A percentile compares a stretch with the other conserved stretches of the same genome.
Conservation (phyloP, 2,329 filamentous ascomycete genomes). For the Ceratocystis destructans region DNA sequence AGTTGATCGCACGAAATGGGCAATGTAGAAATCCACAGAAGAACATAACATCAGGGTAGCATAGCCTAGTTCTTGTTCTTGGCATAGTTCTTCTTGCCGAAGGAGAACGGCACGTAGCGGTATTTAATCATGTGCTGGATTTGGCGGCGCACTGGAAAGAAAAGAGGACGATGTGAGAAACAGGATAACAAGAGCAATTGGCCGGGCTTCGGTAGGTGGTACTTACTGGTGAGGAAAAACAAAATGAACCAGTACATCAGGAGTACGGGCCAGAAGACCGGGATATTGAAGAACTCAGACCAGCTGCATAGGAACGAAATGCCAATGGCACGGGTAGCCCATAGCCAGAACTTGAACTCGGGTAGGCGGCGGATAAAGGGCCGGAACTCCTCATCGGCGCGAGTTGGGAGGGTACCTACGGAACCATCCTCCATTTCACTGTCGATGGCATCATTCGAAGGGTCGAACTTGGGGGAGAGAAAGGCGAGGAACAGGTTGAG, state of each 20-base stretch:
- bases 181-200: background rate
- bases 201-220: conserved; percentile 11
- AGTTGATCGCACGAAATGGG: background rate
- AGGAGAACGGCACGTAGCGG: conserved; percentile 86
- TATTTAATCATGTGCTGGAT: conserved; percentile 99
- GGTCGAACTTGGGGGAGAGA: conserved; percentile 96
- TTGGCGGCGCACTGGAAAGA: conserved; percentile 72
- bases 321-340: conserved; percentile 71
- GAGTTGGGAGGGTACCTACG: conserved; percentile 70
- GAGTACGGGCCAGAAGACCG: conserved; percentile 96
- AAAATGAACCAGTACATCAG: conserved; percentile 98
- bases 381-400: conserved; percentile 93
- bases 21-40: background rate
- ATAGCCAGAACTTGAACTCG: conserved; percentile 99
- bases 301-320: conserved; percentile 81
- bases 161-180: background rate
- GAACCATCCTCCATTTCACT: conserved; percentile 93
- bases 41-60: background rate
- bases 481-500: conserved; percentile 98
- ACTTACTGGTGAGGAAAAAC: conserved; percentile 86
- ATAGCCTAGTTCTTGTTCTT: conserved; percentile 40
- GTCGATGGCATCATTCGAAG: conserved; percentile 77
- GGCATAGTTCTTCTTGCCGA: conserved; percentile 73
- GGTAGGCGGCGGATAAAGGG: conserved; percentile 92
- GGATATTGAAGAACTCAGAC: conserved; percentile 89